Conservation (phyloP, 2,329 filamentous ascomycete genomes). For the Arthrobotrys sinensis region DNA sequence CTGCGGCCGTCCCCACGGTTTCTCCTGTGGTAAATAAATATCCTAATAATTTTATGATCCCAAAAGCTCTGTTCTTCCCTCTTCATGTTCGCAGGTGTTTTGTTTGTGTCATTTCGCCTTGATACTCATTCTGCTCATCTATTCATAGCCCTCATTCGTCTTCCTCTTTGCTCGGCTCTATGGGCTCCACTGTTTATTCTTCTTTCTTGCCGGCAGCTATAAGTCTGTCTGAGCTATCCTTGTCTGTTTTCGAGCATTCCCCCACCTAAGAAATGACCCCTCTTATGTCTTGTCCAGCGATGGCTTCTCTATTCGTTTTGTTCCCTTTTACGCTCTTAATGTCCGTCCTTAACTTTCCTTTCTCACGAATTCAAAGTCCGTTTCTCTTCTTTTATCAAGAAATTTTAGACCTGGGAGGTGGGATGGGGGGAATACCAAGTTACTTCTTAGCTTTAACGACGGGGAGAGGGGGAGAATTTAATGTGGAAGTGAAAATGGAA, state of each 20-base stretch:
- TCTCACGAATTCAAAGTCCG: slow-evolving; percentile 36
- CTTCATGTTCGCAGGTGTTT: slow-evolving; percentile 48
- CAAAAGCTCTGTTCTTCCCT: slow-evolving; percentile 43
- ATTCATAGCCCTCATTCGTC: slow-evolving; percentile 55
- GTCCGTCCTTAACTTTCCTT: slow-evolving; percentile 28
- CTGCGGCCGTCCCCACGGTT: slow-evolving; percentile 17
- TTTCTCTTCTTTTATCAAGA: slow-evolving; percentile 14
- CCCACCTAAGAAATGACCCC: slow-evolving; percentile 36
- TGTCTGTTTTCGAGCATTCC: slow-evolving; percentile 46
- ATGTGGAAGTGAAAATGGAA: slow-evolving; percentile 13
- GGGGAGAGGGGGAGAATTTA: slow-evolving; percentile 22
- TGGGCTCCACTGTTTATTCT: slow-evolving; percentile 47
- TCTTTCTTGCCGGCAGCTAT: slow-evolving; percentile 33
- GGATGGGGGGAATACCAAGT: slow-evolving; percentile 42
- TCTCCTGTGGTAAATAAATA: slow-evolving; percentile 22
- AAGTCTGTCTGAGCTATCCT: slow-evolving; percentile 49
- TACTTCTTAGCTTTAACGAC: slow-evolving; percentile 21
- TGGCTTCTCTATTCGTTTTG: slow-evolving; percentile 37
- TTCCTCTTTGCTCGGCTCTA: slow-evolving; percentile 44
- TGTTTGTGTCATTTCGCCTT: slow-evolving; percentile 43
- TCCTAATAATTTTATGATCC: slow-evolving; percentile 30
- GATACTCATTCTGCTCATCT: slow-evolving; percentile 22
- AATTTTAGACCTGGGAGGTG: slow-evolving; percentile 54
- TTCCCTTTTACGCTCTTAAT: slow-evolving; percentile 33
- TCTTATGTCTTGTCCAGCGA: slow-evolving; percentile 45